Conservation (phyloP, 108 stramenopile species). For the Fistulifera solaris region DNA sequence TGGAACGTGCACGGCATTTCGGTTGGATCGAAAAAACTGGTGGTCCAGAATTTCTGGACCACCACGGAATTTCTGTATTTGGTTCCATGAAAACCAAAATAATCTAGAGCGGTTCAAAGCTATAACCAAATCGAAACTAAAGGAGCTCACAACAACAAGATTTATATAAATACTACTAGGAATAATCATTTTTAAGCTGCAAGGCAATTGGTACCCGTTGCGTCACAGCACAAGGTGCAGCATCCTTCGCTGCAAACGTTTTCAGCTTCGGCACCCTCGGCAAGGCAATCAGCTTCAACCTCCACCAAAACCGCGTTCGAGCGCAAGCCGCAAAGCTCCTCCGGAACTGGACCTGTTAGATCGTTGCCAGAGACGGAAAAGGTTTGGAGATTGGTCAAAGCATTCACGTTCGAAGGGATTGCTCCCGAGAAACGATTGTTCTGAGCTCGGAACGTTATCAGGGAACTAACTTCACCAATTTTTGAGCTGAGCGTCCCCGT, state of each 20-base stretch:
- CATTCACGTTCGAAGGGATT: constrained; percentile 40
- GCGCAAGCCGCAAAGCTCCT: background rate
- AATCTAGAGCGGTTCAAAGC: too few species aligned
- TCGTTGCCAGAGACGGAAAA: constrained; percentile 38
- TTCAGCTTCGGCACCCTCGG: background rate
- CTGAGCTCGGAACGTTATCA: constrained; percentile 9
- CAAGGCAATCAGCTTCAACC: background rate
- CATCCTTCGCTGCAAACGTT: background rate
- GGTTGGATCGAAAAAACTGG: too few species aligned
- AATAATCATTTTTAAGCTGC: too few species aligned
- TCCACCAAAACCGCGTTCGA: too few species aligned
- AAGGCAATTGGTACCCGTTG: background rate
- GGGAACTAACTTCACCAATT: constrained; percentile 5
- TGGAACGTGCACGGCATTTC: too few species aligned
- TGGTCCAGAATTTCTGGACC: too few species aligned
- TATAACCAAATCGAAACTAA: too few species aligned
- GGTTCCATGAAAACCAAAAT: too few species aligned
- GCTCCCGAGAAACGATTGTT: constrained; percentile 39
- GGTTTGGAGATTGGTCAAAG: constrained; percentile 30
- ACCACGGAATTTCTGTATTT: too few species aligned
- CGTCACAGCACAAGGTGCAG: constrained; percentile 8
- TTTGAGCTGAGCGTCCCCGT: constrained; percentile 12
- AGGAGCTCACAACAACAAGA: too few species aligned
- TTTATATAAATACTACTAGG: too few species aligned
- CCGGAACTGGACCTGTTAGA: constrained; percentile 25